Percentiles rank a stretch among this genome's conserved stretches.
Evolutionary conservation across 495 filamentous ascomycete genomes (phyloP).

Genomic region (Xylaria palmicola): DNA sequence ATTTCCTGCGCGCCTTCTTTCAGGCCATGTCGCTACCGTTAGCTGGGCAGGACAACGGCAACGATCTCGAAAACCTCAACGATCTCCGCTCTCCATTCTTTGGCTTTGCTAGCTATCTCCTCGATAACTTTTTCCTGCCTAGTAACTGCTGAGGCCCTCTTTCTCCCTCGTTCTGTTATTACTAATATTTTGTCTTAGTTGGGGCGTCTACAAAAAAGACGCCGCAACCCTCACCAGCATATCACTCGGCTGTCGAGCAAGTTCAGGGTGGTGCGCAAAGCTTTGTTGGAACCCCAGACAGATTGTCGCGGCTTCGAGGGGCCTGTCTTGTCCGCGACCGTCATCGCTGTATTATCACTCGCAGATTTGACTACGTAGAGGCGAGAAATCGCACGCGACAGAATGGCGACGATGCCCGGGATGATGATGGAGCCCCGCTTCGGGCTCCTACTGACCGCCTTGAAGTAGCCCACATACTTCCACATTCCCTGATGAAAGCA

Average conservation of each 20-base stretch:
- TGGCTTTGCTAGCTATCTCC: constrained; percentile 23
- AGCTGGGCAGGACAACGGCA: not conserved
- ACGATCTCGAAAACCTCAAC: constrained; percentile 13
- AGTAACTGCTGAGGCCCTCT: constrained; percentile 7
- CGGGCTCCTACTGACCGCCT: not conserved
- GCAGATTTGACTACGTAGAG: constrained; percentile 8
- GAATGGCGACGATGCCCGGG: constrained; percentile 8
- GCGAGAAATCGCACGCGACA: not conserved
- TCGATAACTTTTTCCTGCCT: constrained; percentile 25
- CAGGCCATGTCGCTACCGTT: constrained; percentile 16
- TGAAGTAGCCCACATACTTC: constrained; percentile 21
- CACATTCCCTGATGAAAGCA: constrained; percentile 10
- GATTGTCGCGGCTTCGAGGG: constrained; percentile 7
- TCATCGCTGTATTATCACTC: constrained; percentile 20
- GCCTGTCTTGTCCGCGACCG: constrained; percentile 21
- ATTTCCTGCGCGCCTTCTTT: constrained; percentile 23
- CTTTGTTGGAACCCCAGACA: constrained; percentile 18
- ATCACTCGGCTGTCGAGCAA: constrained; percentile 17
- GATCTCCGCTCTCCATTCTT: constrained; percentile 3
- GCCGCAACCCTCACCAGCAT: constrained; percentile 21
- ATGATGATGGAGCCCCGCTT: constrained; percentile 17
- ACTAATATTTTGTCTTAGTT: constrained; percentile 14
- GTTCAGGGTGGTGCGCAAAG: constrained; percentile 15
- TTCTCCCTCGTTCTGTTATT: not conserved
- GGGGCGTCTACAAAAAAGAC: constrained; percentile 2